Conservation (phyloP, 2,329 filamentous ascomycete species). For the Proliferodiscus dingleyae region DNA sequence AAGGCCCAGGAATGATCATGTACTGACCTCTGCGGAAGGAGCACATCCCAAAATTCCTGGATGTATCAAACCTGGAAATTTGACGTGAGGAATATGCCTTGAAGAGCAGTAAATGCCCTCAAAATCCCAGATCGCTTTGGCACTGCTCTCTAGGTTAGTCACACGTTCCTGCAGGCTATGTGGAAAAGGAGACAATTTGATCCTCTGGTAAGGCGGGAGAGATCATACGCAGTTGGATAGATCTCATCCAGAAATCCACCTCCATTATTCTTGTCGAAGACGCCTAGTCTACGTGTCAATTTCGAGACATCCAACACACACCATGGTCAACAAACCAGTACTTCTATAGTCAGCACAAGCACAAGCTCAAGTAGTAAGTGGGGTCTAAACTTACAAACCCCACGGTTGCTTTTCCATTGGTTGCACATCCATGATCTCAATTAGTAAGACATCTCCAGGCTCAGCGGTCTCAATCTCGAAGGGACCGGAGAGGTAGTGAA, state of each 20-base stretch:
- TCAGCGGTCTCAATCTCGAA: slow-evolving; percentile 82
- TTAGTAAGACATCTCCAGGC: slow-evolving; percentile 72
- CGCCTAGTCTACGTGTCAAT: slow-evolving; percentile 16
- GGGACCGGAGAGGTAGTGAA: slow-evolving; percentile 86
- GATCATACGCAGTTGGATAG: slow-evolving; percentile 70
- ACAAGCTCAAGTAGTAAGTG: slow-evolving; percentile 33
- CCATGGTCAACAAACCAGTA: slow-evolving; percentile 18
- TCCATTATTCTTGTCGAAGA: slow-evolving; percentile 73
- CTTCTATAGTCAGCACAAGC: slow-evolving; percentile 11
- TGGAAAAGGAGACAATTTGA: too few species aligned
- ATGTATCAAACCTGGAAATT: slow-evolving; percentile 85
- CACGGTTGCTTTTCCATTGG: slow-evolving; percentile 80
- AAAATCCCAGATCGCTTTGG: slow-evolving; percentile 73
- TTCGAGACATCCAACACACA: not conserved
- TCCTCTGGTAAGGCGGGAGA: too few species aligned
- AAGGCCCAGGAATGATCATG: not conserved
- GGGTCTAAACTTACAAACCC: slow-evolving; percentile 93
- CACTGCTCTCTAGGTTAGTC: slow-evolving; percentile 29
- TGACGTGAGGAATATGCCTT: slow-evolving; percentile 80
- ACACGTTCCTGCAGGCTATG: too few species aligned
- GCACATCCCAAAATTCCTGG: slow-evolving; percentile 89
- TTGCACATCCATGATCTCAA: slow-evolving; percentile 92
- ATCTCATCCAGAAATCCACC: slow-evolving; percentile 85
- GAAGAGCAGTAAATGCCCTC: slow-evolving; percentile 78
- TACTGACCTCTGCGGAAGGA: slow-evolving; percentile 52